phyloP scores from a whole-genome alignment of 2,329 filamentous ascomycete species.

The Metarhizium humberi region DNA sequence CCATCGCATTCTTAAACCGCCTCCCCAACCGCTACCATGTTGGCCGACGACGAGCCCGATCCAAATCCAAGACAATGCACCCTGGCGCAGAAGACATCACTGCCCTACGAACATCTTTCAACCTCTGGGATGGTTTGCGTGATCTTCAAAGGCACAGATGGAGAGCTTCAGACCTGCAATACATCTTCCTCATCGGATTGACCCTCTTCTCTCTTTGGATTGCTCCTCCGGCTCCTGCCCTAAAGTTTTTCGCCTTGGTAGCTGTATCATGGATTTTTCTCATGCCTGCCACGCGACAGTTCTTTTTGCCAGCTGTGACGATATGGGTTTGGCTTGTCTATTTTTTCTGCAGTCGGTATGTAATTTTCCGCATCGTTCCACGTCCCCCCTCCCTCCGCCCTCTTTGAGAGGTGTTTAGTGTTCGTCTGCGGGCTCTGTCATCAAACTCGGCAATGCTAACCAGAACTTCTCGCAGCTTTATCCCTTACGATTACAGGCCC shows the following conservation, averaged over 20 bases:
- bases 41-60: constrained; percentile 27
- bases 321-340: constrained; percentile 83
- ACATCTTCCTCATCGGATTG: constrained; percentile 63
- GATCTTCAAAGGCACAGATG: constrained; percentile 70
- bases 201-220: constrained; percentile 77
- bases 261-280: constrained; percentile 61
- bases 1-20: constrained; percentile 32
- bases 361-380: constrained; percentile 14
- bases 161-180: constrained; percentile 78
- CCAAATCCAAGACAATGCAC: constrained; percentile 26
- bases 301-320: constrained; percentile 78
- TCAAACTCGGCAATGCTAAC: not conserved
- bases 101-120: constrained; percentile 72
- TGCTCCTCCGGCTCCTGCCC: constrained; percentile 68
- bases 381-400: not conserved
- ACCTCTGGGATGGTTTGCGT: constrained; percentile 66
- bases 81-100: constrained; percentile 52
- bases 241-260: constrained; percentile 65
- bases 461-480: constrained; percentile 52
- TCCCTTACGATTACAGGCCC: constrained; percentile 78
- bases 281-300: constrained; percentile 79
- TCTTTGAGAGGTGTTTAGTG: not conserved
- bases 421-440: not conserved
- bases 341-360: constrained; percentile 89
- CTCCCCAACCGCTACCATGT: constrained; percentile 30